Evolutionary conservation across 768 basidiomycete species (phyloP), one percentile per base, ranked within the genome.

Genomic region (Phallus indusiatus): DNA sequence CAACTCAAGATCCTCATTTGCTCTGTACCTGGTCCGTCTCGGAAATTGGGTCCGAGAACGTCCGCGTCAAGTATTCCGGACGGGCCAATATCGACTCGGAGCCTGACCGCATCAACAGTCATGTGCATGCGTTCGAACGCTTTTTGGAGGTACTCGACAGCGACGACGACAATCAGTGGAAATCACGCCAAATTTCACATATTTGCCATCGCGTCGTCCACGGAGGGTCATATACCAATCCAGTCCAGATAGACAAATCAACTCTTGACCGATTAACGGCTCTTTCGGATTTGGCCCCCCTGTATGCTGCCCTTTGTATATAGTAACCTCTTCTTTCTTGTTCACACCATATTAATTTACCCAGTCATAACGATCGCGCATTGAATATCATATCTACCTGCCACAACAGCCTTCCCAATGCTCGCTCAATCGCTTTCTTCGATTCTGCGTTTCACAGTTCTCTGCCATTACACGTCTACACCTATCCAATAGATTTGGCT

Each of bases 121-220:
- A 88, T 63, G 73, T 77, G 0, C 75, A 80, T 14, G 88, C 84
- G 0, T 87, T 89, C 66, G 65, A 71, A 14, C 75, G 81, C 64
- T 86, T 88, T 67, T 71, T 89, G 18, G 66, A 76, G 20, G 70
- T 71, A 59, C 71, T 86, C 34, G 54, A 61, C 62, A n/a, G 34
- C 37, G 37, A 61, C 57, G 1, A 28, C 24, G 50, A 59, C 1
- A 51, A 51, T 4, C 49, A 37, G 18, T 20, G n/a, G 16, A 66
- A 75, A 58, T 53, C 66, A 6, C 74, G 77, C 20, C 63, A 74
- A 5, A 79, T 90, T 61, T 69, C 66, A 6, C 73, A 81, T 60
- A 74, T 87, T n/a, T 85, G 85, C 63, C 87, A 89, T 67, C 80
- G 84, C 37, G 85, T 94, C 47, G 94, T 96, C 1, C 94, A 95